Percentiles rank a stretch among this genome's conserved stretches.
Conservation (phyloP, 1,139 yeast genomes). For the Hyphopichia wangnamkhiaoensis region DNA sequence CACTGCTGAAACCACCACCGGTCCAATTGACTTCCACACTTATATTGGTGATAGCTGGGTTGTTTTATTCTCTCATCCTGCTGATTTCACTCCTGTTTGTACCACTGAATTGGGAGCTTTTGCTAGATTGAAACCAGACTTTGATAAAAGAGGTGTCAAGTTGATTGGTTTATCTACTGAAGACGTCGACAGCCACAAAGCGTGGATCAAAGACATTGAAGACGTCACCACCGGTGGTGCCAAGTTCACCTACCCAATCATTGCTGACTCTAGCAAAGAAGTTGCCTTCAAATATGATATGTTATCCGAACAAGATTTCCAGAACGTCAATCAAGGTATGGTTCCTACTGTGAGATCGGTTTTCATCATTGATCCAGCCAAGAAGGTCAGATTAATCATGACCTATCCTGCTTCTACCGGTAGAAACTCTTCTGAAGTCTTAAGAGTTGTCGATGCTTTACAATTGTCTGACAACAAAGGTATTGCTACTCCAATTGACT, state of each 20-base stretch:
- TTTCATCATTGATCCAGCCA: constrained; percentile 81
- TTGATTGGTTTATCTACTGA: constrained; percentile 85
- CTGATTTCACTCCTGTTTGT: constrained; percentile 93
- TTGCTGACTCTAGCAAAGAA: constrained; percentile 79
- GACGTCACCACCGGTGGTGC: constrained; percentile 64
- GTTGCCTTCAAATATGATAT: constrained; percentile 84
- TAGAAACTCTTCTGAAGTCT: constrained; percentile 84
- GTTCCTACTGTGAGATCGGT: constrained; percentile 87
- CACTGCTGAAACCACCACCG: constrained; percentile 73
- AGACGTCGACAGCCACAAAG: constrained; percentile 70
- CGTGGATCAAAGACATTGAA: constrained; percentile 87
- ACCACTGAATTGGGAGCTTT: constrained; percentile 94
- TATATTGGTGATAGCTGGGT: constrained; percentile 83
- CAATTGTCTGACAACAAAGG: constrained; percentile 80
- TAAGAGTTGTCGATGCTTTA: constrained; percentile 83
- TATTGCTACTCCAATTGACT: constrained; percentile 79
- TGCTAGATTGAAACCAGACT: constrained; percentile 81
- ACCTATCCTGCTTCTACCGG: constrained; percentile 92
- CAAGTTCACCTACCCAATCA: constrained; percentile 78
- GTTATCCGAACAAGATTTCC: constrained; percentile 87
- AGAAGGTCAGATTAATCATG: constrained; percentile 79
- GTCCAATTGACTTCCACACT: constrained; percentile 78
- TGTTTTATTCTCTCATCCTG: constrained; percentile 87
- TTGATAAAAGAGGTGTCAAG: constrained; percentile 76
- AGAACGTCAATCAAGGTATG: constrained; percentile 66